These are phyloP conservation scores for Heliosperma pusillum DNA, from an alignment of 148 eudicot genomes.

Conservation along the genomic window DNA sequence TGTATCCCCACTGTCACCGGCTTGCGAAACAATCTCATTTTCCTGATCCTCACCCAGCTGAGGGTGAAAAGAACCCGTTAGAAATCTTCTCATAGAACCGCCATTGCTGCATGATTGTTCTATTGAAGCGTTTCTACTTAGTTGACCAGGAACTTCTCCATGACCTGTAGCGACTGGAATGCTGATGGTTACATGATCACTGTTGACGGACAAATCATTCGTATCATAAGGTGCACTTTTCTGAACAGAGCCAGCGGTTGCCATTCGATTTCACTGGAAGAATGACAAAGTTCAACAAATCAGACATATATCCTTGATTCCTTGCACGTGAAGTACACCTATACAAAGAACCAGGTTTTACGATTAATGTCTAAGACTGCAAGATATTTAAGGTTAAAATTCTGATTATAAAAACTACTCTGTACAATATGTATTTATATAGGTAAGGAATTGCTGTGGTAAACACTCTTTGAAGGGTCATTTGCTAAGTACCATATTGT, in stretches of 20 bases:
- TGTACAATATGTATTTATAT: too few species aligned
- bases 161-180: neutral
- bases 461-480: too few species aligned
- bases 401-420: too few species aligned
- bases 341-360: neutral
- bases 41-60: conserved; percentile 9
- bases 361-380: neutral
- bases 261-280: neutral
- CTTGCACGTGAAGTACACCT: neutral
- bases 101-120: conserved; percentile 1
- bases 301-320: neutral
- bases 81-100: neutral
- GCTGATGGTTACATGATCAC: conserved; percentile 6
- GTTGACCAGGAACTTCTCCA: neutral
- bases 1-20: conserved; percentile 8
- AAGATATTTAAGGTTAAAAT: too few species aligned
- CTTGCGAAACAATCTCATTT: conserved; percentile 18
- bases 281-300: neutral
- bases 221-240: neutral
- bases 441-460: too few species aligned
- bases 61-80: neutral
- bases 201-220: neutral
- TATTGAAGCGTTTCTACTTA: neutral
- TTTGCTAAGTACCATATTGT: neutral
- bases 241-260: neutral